Conservation (phyloP, 345 rosid genomes). For the Viola odorata region DNA sequence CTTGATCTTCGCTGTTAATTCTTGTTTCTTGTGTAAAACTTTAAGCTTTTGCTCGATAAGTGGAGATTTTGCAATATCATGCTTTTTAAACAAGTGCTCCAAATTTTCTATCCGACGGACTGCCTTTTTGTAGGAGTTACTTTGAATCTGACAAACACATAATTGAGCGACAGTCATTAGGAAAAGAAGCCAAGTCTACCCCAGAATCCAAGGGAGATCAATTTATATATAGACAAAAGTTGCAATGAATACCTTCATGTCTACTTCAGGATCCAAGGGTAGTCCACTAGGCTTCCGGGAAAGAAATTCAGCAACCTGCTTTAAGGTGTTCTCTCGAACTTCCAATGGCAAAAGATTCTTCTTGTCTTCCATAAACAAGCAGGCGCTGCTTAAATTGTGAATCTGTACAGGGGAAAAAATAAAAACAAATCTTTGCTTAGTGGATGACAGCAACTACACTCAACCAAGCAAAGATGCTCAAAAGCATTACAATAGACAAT, state of each 20-base stretch:
- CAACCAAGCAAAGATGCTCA: not conserved
- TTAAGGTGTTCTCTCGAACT: slow-evolving; percentile 87
- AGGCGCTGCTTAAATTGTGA: slow-evolving; percentile 65
- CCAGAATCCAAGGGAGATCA: not conserved
- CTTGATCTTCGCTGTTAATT: slow-evolving; percentile 69
- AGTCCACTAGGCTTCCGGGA: slow-evolving; percentile 66
- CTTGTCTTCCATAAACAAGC: slow-evolving; percentile 45
- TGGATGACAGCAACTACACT: slow-evolving; percentile 3
- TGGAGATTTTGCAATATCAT: slow-evolving; percentile 85
- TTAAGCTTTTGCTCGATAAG: slow-evolving; percentile 73
- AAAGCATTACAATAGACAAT: not conserved
- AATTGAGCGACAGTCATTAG: too few species aligned
- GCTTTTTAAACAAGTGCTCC: slow-evolving; percentile 77
- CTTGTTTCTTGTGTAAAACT: slow-evolving; percentile 72
- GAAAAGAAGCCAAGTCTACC: too few species aligned
- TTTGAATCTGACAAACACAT: slow-evolving; percentile 48
- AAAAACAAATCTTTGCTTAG: slow-evolving; percentile 14
- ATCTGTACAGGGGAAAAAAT: slow-evolving; percentile 48
- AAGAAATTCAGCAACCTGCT: slow-evolving; percentile 72
- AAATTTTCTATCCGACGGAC: slow-evolving; percentile 78
- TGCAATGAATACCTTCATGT: slow-evolving; percentile 58
- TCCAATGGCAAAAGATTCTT: slow-evolving; percentile 79
- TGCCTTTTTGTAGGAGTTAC: slow-evolving; percentile 69
- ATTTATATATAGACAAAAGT: slow-evolving; percentile 2
- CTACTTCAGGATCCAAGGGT: slow-evolving; percentile 81